phyloP scores from a whole-genome alignment of 768 basidiomycete genomes.

The Mycena maculata region DNA sequence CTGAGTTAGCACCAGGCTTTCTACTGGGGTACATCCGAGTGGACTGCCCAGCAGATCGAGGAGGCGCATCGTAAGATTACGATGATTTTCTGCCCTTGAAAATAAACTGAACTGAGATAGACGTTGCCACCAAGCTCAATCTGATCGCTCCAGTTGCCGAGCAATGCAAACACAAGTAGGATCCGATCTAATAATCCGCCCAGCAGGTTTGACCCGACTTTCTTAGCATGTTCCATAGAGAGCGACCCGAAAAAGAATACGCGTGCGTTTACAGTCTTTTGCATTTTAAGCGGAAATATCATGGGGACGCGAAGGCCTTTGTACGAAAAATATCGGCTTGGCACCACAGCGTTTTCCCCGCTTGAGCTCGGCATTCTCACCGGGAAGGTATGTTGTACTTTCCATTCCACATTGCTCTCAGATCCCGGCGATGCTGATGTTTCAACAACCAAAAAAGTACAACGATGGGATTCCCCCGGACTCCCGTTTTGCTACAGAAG shows the following conservation, averaged over 20 bases:
- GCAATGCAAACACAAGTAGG: slow-evolving; percentile 78
- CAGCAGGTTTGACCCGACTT: background rate
- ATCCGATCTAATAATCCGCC: background rate
- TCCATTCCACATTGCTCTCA: too few relatives aligned
- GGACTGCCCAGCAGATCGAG: slow-evolving; percentile 77
- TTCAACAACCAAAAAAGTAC: slow-evolving; percentile 54
- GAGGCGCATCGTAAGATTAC: slow-evolving; percentile 75
- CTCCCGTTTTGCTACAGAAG: slow-evolving; percentile 74
- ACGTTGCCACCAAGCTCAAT: slow-evolving; percentile 74
- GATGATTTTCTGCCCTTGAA: too few relatives aligned
- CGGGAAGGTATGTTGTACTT: slow-evolving; percentile 54
- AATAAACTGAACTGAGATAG: too few relatives aligned
- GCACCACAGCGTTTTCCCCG: slow-evolving; percentile 80
- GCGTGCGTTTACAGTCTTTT: slow-evolving; percentile 48
- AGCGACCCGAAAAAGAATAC: slow-evolving; percentile 87
- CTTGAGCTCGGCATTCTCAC: slow-evolving; percentile 82
- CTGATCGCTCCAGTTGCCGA: slow-evolving; percentile 80
- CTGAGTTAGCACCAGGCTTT: slow-evolving; percentile 48
- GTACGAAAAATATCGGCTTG: slow-evolving; percentile 74
- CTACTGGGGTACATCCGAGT: slow-evolving; percentile 85
- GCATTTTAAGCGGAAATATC: background rate
- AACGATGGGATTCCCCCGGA: slow-evolving; percentile 81
- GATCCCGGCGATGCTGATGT: background rate
- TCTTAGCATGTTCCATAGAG: slow-evolving; percentile 79
- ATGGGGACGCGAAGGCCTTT: slow-evolving; percentile 55